Conservation (phyloP, 83 land plant genomes). For the Isoetes engelmannii region DNA sequence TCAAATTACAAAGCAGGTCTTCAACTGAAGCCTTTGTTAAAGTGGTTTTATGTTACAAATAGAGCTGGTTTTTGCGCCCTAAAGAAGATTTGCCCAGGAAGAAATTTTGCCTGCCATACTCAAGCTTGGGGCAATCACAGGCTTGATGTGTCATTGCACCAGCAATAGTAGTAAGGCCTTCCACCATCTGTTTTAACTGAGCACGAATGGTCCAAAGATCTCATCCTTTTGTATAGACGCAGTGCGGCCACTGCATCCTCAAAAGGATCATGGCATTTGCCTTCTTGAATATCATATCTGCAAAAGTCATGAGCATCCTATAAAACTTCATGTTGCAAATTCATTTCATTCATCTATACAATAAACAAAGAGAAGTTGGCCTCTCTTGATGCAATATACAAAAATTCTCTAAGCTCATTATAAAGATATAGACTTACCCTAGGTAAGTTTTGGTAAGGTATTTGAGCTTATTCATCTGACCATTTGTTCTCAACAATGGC, state of each 20-base stretch:
- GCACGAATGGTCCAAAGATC: constrained; percentile 35
- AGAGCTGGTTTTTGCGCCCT: no score
- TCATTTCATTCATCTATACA: no score
- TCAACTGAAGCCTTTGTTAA: no score
- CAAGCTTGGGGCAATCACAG: no score
- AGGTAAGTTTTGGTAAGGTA: constrained; percentile 69
- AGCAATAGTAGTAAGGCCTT: constrained; percentile 68
- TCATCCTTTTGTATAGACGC: constrained; percentile 81
- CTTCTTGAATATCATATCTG: constrained; percentile 77
- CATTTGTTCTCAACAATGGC: constrained; percentile 77
- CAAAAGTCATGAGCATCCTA: background rate
- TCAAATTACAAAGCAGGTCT: no score
- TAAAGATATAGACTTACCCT: constrained; percentile 46
- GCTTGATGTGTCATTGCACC: constrained; percentile 57
- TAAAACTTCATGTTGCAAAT: no score
- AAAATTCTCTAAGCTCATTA: background rate
- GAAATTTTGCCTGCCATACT: no score
- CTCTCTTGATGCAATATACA: no score
- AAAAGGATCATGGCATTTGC: constrained; percentile 61
- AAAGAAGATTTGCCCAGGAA: no score
- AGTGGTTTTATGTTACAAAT: no score
- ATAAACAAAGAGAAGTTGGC: no score
- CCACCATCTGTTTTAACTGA: no score
- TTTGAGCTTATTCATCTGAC: constrained; percentile 74
- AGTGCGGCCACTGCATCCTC: constrained; percentile 92